Evolutionary conservation across 352 stramenopile genomes (phyloP), one percentile per base, ranked within the genome.

Genomic region (Blastocystis sp.): DNA sequence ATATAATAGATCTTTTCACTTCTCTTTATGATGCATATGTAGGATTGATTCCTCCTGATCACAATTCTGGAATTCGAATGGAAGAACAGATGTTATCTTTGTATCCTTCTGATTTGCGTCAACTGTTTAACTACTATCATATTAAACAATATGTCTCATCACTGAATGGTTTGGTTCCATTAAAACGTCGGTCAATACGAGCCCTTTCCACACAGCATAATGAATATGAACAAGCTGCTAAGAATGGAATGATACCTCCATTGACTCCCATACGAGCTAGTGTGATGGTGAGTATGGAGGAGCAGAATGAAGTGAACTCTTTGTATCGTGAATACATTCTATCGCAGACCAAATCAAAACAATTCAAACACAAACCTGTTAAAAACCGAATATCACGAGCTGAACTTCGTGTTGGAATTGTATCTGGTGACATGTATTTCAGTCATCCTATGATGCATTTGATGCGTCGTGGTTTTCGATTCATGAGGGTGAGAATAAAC

Each of bases 361-460:
- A 19, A 37, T 65, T 52, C 42, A 65, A 83, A 51, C 71, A 65
- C 19, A 29, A 32, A 7, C 24, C 19, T 9, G 29, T 83, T 1
- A 29, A 39, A n/a, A 24, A 35, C 14, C 71, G 71, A 21, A n/a
- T 35, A 4, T 21, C 21, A 24, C 43, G 71, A 42, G 42, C 37
- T 16, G 71, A 67, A n/a, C 71, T 83, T 11, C 71, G 71, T 43
- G 71, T 83, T n/a, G 71, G 71, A 32, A 14, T 83, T n/a, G 16
- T 83, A n/a, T 83, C 71, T 12, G 71, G 42, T 21, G 71, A 83
- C 39, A 49, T 83, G 4, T 83, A 51, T 56, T 83, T 65, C 39
- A 83, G 66, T 29, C 71, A 83, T 66, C 71, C 71, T 6, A 83
- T 83, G 71, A 83, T 83, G 71, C 71, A 83, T 66, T 24, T 83